These are phyloP conservation scores for Fraxinus quadrangulata DNA, from an alignment of 257 asterid species.

Conservation along the genomic window DNA sequence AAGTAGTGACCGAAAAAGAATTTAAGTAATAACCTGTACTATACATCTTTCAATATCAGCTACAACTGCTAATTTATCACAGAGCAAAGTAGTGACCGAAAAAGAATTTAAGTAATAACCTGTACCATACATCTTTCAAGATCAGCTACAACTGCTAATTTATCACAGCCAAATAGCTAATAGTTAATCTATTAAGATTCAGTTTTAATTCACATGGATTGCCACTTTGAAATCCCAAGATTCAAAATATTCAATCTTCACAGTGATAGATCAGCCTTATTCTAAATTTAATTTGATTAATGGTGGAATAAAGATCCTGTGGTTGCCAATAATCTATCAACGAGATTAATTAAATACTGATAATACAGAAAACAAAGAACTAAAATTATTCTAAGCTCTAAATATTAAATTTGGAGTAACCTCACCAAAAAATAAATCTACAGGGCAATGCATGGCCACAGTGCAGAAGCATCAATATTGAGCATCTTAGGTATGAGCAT, in stretches of 20 bases:
- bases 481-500: background rate
- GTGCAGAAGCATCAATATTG: conserved; percentile 8
- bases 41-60: conserved; percentile 10
- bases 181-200: conserved; percentile 15
- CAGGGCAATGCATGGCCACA: background rate
- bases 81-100: conserved; percentile 13
- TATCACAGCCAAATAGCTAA: background rate
- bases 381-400: background rate
- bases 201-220: conserved; percentile 14
- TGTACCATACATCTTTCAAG: conserved; percentile 4
- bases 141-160: conserved; percentile 17
- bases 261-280: background rate
- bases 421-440: background rate
- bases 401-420: background rate
- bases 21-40: background rate
- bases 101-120: background rate
- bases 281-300: background rate
- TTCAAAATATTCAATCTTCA: background rate
- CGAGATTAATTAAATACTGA: conserved; percentile 17
- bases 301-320: conserved; percentile 17
- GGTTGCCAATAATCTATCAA: conserved; percentile 5
- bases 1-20: conserved; percentile 8
- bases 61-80: conserved; percentile 10
- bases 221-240: conserved; percentile 8
- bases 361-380: conserved; percentile 10